Base-by-base conservation (phyloP, 352 stramenopile genomes). In the Phytophthora pseudosyringae region DNA sequence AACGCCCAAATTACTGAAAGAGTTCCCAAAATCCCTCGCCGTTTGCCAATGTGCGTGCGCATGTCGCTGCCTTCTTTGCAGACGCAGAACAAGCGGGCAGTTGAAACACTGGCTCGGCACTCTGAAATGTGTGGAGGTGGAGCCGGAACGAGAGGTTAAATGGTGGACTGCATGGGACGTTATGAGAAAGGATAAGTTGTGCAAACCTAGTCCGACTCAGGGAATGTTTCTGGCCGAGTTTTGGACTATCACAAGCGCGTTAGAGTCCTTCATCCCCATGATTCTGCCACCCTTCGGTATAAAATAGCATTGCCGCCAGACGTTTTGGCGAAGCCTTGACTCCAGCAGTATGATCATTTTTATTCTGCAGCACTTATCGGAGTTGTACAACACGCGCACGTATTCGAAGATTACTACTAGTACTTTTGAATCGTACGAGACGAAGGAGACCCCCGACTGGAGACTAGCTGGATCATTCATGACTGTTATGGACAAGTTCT, bases 61-160 rank as follows among this genome's bases (percentile, higher is more conserved):
- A 61, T 52, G 55, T 68, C 8, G 39, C 61, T 12, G n/a, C 12
- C 7, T 65, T 68, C 67, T 75, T 68, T 16, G 11, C 56, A 10
- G 41, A 51, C 1, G 40, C 12, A 3, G 52, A 64, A 16, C 16
- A 31, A 12, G 39, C 15, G 1, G 43, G 15, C 54, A 60, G 13
- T 41, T 69, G 0, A 59, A 49, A 33, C n/a, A 32, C 11, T 69
- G 62, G 62, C 18, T 65, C 46, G 1, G 2, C n/a, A 56, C 53
- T n/a, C 39, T 69, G n/a, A 16, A 55, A n/a, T n/a, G n/a, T n/a
- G n/a, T n/a, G 15, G 16, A 13, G 13, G 33, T 65, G 53, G 47
- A 50, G 25, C 31, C 15, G 3, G 1, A 46, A 25, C 18, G 12
- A 16, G 38, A n/a, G n/a, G n/a, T n/a, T n/a, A n/a, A n/a, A n/a